These are phyloP conservation scores for Cetraspora pellucida DNA, from an alignment of 192 early-diverging fungal genomes.

Conservation along the genomic window DNA sequence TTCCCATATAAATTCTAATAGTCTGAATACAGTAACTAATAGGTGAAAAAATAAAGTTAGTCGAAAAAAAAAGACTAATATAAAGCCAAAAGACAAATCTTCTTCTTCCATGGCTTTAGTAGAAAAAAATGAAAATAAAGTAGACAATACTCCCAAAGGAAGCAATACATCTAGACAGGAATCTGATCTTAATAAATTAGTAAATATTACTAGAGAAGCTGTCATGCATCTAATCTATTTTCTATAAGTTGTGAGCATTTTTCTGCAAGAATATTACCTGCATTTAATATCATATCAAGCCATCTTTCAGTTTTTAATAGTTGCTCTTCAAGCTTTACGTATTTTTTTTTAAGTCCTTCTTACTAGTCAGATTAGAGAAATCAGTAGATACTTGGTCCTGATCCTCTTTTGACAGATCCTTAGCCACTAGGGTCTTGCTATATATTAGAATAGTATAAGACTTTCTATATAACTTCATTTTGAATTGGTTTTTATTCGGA, in stretches of 20 bases:
- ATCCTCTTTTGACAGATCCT: neutral
- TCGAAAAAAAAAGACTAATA: too few species aligned
- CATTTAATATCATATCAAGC: neutral
- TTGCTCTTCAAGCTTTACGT: neutral
- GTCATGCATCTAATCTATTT: neutral
- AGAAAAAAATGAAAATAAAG: too few species aligned
- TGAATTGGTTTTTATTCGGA: neutral
- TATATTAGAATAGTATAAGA: conserved; percentile 6
- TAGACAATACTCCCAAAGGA: too few species aligned
- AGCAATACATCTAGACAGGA: neutral
- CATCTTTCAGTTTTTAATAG: neutral
- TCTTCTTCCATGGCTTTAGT: too few species aligned
- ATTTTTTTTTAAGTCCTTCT: neutral
- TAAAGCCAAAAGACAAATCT: too few species aligned
- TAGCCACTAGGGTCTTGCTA: neutral
- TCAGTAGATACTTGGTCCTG: neutral
- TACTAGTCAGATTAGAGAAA: neutral
- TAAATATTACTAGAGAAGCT: too few species aligned
- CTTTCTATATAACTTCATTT: neutral
- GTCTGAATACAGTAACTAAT: too few species aligned
- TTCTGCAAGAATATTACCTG: neutral
- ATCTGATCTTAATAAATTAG: neutral
- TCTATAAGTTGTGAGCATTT: neutral
- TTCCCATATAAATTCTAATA: too few species aligned
- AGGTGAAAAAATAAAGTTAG: too few species aligned